Percentiles rank a stretch among this genome's conserved stretches.
Conservation (phyloP, 306 rosid genomes). For the Prunus campanulata region DNA sequence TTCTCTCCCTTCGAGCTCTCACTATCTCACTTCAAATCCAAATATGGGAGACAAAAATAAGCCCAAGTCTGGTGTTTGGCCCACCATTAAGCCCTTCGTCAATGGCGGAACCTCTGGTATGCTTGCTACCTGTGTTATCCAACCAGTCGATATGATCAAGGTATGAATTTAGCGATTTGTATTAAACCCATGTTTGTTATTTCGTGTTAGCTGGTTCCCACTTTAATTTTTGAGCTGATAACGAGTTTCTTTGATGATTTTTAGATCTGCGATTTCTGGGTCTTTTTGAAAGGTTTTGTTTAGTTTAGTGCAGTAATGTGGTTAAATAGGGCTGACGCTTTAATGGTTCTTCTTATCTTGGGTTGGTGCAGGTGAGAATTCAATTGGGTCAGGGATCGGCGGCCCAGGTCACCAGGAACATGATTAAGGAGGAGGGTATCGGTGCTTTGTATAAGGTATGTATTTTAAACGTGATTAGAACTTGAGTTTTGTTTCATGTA, state of each 20-base stretch:
- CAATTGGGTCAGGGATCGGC: conserved; percentile 98
- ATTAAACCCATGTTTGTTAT: neutral
- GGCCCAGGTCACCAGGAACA: conserved; percentile 54
- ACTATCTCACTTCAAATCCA: conserved; percentile 7
- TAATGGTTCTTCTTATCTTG: conserved; percentile 7
- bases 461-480: neutral
- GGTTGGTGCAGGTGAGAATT: conserved; percentile 77
- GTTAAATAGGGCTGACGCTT: neutral
- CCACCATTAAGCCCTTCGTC: conserved; percentile 82
- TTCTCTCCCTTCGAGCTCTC: conserved; percentile 32
- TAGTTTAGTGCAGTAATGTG: neutral
- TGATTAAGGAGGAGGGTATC: conserved; percentile 89
- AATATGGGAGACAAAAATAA: conserved; percentile 91
- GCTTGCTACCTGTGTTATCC: conserved; percentile 98
- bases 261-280: conserved; percentile 52
- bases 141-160: conserved; percentile 97
- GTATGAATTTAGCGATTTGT: conserved; percentile 31
- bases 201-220: neutral
- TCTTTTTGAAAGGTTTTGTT: neutral
- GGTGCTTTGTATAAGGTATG: conserved; percentile 85
- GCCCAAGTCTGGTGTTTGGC: conserved; percentile 61
- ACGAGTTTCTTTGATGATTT: neutral
- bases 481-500: neutral
- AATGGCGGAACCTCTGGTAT: conserved; percentile 96
- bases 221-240: neutral